Conservation (phyloP, 345 rosid species). For the Gossypium thurberi region DNA sequence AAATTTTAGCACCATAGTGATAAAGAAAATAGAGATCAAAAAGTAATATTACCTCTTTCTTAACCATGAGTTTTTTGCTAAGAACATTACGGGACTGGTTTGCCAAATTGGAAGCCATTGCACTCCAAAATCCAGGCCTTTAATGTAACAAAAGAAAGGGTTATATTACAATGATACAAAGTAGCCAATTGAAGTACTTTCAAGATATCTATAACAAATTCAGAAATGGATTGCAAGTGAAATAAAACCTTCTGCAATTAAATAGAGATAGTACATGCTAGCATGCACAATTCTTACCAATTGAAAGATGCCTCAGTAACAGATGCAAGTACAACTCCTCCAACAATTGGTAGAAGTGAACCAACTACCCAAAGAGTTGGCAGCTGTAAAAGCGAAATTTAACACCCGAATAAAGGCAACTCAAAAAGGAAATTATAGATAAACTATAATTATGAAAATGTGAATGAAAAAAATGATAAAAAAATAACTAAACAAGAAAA, state of each 20-base stretch:
- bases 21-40: neutral
- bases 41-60: constrained; percentile 65
- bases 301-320: constrained; percentile 87
- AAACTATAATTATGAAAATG: neutral
- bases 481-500: neutral
- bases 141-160: neutral
- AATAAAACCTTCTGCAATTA: neutral
- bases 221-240: neutral
- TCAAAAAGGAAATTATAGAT: neutral
- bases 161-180: neutral
- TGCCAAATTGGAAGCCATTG: constrained; percentile 86
- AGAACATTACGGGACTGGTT: constrained; percentile 87
- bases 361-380: constrained; percentile 86
- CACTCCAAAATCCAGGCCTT: constrained; percentile 90
- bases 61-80: constrained; percentile 94
- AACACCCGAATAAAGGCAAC: neutral
- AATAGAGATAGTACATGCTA: neutral
- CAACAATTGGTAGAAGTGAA: constrained; percentile 86
- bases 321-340: constrained; percentile 96
- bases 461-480: neutral
- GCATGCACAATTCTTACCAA: constrained; percentile 43
- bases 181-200: neutral
- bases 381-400: constrained; percentile 31
- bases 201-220: neutral
- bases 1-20: constrained; percentile 1